These are phyloP conservation scores for Nakataea oryzae DNA, from an alignment of 2,329 filamentous ascomycete species.

Conservation along the genomic window DNA sequence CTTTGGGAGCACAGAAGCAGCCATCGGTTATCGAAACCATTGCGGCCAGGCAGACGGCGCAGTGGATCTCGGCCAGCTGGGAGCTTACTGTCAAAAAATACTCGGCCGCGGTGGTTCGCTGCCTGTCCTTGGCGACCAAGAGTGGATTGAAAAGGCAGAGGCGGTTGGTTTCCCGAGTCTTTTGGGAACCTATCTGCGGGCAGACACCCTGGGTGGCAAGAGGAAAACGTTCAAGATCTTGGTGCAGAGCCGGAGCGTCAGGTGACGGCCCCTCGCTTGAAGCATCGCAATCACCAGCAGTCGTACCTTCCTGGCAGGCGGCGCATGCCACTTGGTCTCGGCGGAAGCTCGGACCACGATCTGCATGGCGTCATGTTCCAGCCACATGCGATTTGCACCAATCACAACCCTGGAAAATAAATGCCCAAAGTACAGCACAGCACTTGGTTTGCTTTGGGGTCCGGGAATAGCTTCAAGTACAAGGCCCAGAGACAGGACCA, in stretches of 20 bases:
- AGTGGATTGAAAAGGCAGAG: background rate
- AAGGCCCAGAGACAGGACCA: too few relatives aligned
- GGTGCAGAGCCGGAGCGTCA: background rate
- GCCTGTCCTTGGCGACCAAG: background rate
- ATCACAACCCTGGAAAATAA: too few relatives aligned
- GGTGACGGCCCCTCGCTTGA: too few relatives aligned
- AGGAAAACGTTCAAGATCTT: background rate
- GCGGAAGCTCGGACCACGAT: too few relatives aligned
- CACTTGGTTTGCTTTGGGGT: too few relatives aligned
- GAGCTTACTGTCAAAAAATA: background rate
- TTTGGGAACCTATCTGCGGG: background rate
- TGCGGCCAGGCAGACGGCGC: background rate
- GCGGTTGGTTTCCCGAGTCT: background rate
- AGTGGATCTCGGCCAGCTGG: background rate
- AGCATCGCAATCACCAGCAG: too few relatives aligned
- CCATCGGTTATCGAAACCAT: conserved; percentile 3
- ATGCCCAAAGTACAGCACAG: too few relatives aligned
- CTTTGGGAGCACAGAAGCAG: conserved; percentile 29
- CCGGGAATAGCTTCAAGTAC: too few relatives aligned
- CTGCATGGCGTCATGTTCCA: too few relatives aligned
- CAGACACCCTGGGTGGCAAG: background rate
- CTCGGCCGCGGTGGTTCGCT: background rate
- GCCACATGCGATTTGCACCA: too few relatives aligned
- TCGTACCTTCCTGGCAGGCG: too few relatives aligned
- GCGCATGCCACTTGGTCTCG: too few relatives aligned